phyloP scores from a whole-genome alignment of 306 rosid species.

The Purshia tridentata region DNA sequence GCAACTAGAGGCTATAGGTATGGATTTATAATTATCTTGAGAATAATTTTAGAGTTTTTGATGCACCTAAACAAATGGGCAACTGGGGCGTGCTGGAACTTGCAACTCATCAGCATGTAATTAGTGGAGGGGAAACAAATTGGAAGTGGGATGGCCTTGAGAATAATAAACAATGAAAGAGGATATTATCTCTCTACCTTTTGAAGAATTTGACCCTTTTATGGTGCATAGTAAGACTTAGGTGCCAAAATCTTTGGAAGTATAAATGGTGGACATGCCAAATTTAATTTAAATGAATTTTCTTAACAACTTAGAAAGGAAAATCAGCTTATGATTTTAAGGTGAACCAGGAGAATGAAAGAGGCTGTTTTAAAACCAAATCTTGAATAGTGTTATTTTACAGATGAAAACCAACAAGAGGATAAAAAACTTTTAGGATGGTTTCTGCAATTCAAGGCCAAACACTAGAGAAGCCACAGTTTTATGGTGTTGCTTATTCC shows the following conservation, averaged over 20 bases:
- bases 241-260: not conserved
- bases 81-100: not conserved
- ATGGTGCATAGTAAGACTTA: not conserved
- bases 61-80: not conserved
- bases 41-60: not conserved
- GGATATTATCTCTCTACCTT: not conserved
- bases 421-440: not conserved
- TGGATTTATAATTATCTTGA: constrained; percentile 15
- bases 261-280: not conserved
- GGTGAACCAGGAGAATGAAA: not conserved
- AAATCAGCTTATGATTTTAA: not conserved
- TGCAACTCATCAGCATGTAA: not conserved
- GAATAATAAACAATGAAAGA: not conserved
- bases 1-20: constrained; percentile 78
- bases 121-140: not conserved
- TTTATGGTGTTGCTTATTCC: not conserved
- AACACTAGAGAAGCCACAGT: not conserved
- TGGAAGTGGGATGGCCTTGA: not conserved
- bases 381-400: not conserved
- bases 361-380: not conserved
- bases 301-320: not conserved
- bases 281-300: not conserved
- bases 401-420: not conserved
- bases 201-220: not conserved
- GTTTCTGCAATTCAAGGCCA: not conserved